These are phyloP conservation scores for Amylocystis lapponica DNA, from an alignment of 768 basidiomycete species.

Conservation along the genomic window DNA sequence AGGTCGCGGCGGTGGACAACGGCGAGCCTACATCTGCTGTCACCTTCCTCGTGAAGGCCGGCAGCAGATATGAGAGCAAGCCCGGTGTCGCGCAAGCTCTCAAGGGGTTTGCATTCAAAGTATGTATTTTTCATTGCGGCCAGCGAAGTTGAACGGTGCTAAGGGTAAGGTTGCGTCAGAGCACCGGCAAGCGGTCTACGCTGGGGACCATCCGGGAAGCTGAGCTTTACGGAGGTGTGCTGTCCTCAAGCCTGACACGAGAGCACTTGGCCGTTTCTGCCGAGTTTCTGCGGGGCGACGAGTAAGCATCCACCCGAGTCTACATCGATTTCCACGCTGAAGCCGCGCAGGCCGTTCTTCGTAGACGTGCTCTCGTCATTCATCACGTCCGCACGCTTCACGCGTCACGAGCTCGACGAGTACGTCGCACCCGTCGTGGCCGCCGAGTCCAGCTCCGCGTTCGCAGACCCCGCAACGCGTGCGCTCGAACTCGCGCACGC, in stretches of 20 bases:
- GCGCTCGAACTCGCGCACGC: slow-evolving; percentile 86
- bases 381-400: slow-evolving; percentile 76
- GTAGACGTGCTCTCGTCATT: slow-evolving; percentile 83
- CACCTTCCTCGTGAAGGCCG: slow-evolving; percentile 89
- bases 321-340: not conserved
- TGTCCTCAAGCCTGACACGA: slow-evolving; percentile 77
- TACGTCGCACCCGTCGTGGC: slow-evolving; percentile 66
- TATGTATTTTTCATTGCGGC: slow-evolving; percentile 36
- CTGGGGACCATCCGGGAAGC: slow-evolving; percentile 88
- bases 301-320: slow-evolving; percentile 53
- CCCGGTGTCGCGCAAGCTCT: slow-evolving; percentile 90
- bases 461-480: slow-evolving; percentile 52
- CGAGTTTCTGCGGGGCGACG: slow-evolving; percentile 92
- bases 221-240: slow-evolving; percentile 88
- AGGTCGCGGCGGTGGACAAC: slow-evolving; percentile 80
- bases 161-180: slow-evolving; percentile 41
- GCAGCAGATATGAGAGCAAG: slow-evolving; percentile 81
- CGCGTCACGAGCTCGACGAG: slow-evolving; percentile 72
- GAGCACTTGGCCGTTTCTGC: slow-evolving; percentile 93
- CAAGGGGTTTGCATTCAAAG: slow-evolving; percentile 99
- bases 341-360: slow-evolving; percentile 67
- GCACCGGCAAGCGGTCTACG: slow-evolving; percentile 79
- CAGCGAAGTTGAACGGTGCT: no score
- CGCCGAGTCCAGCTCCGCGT: slow-evolving; percentile 60
- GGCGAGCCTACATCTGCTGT: slow-evolving; percentile 81